Base-by-base conservation (phyloP, 345 rosid genomes). In the Aethionema arabicum region DNA sequence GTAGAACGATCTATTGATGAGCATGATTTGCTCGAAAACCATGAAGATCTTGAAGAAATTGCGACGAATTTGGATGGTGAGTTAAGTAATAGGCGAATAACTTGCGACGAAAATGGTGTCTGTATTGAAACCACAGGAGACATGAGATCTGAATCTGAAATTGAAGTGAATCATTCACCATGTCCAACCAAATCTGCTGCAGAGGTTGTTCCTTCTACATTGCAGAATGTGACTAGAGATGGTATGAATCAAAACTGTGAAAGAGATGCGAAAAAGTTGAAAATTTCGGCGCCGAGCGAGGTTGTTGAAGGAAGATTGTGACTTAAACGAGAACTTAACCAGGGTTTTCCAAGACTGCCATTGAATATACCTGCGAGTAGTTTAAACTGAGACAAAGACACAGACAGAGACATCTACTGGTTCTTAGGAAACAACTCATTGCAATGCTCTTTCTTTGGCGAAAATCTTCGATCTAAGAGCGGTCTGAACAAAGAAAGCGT, bases 251-350 rank as follows among this genome's bases (percentile, higher is more conserved):
- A 69, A 49, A 54, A 51, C 9, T 39, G 32, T n/a, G 44, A 61
- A 47, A 69, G 62, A 69, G 31, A 11, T 69, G 68, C 56, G 2
- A 69, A 69, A 63, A 70, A 63, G 52, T 27, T 47, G 47, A 70
- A 41, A 63, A 10, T 40, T 39, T 55, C 59, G 33, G 47, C 46
- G 51, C 66, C 53, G 68, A 46, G 59, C 54, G 37, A 61, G 37
- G 35, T 40, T 46, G 48, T 54, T 21, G 43, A 53, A 46, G 58
- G 54, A 58, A 13, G 45, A 47, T 38, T 11, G 33, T 57, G 21
- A 57, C 43, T 12, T 47, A 37, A 32, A 44, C 38, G 16, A 58
- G 52, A 35, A 38, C 48, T 6, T 59, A 59, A 37, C 66, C 39
- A 43, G 40, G 32, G 30, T 27, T 57, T 57, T 16, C 14, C 36